These are phyloP conservation scores for Kwoniella shivajii DNA, from an alignment of 1,284 basidiomycete genomes.

Conservation along the genomic window DNA sequence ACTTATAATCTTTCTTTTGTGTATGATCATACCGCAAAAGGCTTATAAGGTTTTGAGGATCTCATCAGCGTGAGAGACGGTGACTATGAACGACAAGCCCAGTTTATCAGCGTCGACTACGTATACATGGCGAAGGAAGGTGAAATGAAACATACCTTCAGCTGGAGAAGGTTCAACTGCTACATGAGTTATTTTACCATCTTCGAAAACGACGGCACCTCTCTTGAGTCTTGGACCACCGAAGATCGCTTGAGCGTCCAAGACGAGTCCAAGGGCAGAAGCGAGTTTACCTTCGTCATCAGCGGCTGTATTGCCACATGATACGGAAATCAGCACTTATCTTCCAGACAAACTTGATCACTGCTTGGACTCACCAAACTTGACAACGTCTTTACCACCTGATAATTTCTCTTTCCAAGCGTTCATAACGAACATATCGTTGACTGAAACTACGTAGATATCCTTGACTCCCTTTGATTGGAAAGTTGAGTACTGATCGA, in stretches of 20 bases:
- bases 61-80: constrained; percentile 62
- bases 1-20: too few species aligned
- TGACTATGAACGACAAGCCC: constrained; percentile 49
- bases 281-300: constrained; percentile 68
- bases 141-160: constrained; percentile 46
- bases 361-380: constrained; percentile 41
- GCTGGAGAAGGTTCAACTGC: constrained; percentile 64
- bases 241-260: constrained; percentile 65
- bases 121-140: background rate
- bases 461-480: constrained; percentile 68
- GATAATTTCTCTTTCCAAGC: constrained; percentile 73
- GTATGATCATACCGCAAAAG: too few species aligned
- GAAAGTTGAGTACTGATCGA: constrained; percentile 65
- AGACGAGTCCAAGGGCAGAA: constrained; percentile 63
- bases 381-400: constrained; percentile 34
- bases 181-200: constrained; percentile 61
- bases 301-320: constrained; percentile 55
- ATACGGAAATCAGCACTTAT: too few species aligned
- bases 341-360: background rate
- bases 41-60: constrained; percentile 60
- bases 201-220: constrained; percentile 54
- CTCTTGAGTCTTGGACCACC: constrained; percentile 70
- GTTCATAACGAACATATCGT: constrained; percentile 64
- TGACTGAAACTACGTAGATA: constrained; percentile 70
- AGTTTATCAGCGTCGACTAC: background rate